Base-by-base conservation (phyloP, 805 yeast species). In the Candida taoyuanica region DNA sequence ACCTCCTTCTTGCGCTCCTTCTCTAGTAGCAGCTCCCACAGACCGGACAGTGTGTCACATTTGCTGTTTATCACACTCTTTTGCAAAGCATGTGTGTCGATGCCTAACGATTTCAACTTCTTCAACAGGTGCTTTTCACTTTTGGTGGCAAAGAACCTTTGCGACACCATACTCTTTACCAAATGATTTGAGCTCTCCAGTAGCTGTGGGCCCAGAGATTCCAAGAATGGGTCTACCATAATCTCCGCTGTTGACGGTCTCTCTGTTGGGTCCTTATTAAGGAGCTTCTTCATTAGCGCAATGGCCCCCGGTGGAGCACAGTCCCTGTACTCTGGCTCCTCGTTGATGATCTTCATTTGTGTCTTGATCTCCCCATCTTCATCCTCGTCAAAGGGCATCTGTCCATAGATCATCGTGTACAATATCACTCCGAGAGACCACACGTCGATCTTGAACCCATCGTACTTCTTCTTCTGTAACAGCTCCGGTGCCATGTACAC, bases 401-500 rank as follows among this genome's bases (percentile, higher is more conserved):
- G 76, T 1, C 97, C 97, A 39, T 81, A 76, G 0, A 86, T 54
- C 72, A 91, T 69, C 0, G 97, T 88, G 56, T 81, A 93, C 7
- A 91, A 62, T 13, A 93, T 87, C 9, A 93, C 76, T 1, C 98
- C 98, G 45, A 91, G 62, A 0, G 96, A 77, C 98, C 98, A 91
- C 6, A 85, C 78, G 57, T 91, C 98, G 2, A 80, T 78, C 49
- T 82, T 80, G 47, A 76, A 72, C 0, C 97, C 98, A 29, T 78
- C 78, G 58, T 88, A 88, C 32, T 79, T 78, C 43, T 75, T 72
- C 44, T 78, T 71, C 39, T 68, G 66, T 14, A 89, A 66, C 44
- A 93, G 67, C 56, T 91, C 98, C 0, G 98, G 98, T 0, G 98
- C 96, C 96, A 91, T 89, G 58, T 91, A 91, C 3, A 87, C 94